Conservation (phyloP, 1,284 basidiomycete genomes). For the Sutorius eximius region DNA sequence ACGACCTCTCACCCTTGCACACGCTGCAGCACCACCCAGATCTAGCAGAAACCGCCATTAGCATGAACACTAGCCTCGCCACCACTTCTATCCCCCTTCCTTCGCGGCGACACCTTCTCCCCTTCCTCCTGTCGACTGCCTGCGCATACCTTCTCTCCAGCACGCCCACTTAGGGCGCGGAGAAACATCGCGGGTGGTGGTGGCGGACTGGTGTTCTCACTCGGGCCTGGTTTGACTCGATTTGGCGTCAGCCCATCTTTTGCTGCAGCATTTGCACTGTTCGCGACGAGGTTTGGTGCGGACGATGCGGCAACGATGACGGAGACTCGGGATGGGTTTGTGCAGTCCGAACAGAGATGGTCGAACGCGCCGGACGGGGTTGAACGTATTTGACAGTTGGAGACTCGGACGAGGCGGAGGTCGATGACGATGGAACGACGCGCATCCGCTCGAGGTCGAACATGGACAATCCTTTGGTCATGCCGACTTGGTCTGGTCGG, state of each 20-base stretch:
- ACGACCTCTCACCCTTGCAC: not conserved
- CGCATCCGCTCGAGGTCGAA: not conserved
- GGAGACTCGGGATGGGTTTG: not conserved
- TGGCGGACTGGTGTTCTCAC: constrained; percentile 1
- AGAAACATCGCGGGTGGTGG: constrained; percentile 11
- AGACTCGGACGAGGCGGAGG: not conserved
- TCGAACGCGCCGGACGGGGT: not conserved
- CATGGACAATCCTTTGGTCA: not conserved
- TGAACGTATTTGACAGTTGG: not conserved
- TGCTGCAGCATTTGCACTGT: not conserved
- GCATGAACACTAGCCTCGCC: not conserved
- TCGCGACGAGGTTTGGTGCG: constrained; percentile 1
- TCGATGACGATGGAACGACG: not conserved
- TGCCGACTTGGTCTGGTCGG: not conserved
- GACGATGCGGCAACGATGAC: not conserved
- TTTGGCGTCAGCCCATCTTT: not conserved
- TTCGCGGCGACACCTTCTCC: not conserved
- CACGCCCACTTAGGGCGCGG: constrained; percentile 22
- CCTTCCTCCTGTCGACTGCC: not conserved
- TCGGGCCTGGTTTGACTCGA: constrained; percentile 2
- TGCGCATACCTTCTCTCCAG: constrained; percentile 15
- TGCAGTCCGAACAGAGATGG: not conserved
- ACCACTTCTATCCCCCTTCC: not conserved
- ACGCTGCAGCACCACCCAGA: not conserved
- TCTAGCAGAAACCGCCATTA: not conserved